These are phyloP conservation scores for Penicillium nucicola DNA, from an alignment of 495 filamentous ascomycete genomes.

Conservation along the genomic window DNA sequence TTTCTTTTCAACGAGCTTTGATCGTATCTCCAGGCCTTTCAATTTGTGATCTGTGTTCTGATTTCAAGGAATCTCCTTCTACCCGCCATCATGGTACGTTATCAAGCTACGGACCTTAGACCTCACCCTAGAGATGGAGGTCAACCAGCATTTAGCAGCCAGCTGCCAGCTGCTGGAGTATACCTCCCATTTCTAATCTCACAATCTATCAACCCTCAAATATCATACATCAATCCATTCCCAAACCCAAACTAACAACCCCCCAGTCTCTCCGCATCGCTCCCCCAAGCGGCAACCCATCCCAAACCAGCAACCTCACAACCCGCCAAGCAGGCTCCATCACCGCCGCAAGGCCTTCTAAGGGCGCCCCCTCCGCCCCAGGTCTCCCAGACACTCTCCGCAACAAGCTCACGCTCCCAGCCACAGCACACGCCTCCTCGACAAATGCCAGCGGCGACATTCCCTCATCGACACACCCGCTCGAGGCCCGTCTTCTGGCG, in stretches of 20 bases:
- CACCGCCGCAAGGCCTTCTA: conserved; percentile 36
- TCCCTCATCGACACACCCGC: conserved; percentile 71
- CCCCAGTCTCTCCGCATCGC: conserved; percentile 83
- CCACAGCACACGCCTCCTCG: conserved; percentile 41
- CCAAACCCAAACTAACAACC: conserved; percentile 15
- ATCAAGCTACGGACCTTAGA: conserved; percentile 19
- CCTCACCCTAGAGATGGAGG: conserved; percentile 2
- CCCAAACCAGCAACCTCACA: conserved; percentile 56
- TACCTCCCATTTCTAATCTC: neutral
- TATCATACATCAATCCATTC: neutral
- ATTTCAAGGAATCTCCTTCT: neutral
- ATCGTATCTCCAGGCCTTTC: neutral
- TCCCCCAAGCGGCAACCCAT: conserved; percentile 59
- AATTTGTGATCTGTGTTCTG: neutral
- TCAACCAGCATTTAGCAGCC: conserved; percentile 11
- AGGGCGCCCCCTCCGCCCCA: conserved; percentile 80
- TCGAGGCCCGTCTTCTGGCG: conserved; percentile 79
- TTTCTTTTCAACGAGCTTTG: conserved; percentile 3
- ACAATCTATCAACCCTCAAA: neutral
- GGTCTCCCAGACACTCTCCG: conserved; percentile 91
- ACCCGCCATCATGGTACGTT: conserved; percentile 35
- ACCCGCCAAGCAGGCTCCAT: conserved; percentile 30
- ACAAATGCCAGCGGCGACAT: conserved; percentile 31
- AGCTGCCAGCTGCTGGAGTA: neutral
- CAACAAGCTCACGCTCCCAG: conserved; percentile 63